Evolutionary conservation across 129 eudicot genomes (phyloP).

Genomic region (Tanacetum coccineum): DNA sequence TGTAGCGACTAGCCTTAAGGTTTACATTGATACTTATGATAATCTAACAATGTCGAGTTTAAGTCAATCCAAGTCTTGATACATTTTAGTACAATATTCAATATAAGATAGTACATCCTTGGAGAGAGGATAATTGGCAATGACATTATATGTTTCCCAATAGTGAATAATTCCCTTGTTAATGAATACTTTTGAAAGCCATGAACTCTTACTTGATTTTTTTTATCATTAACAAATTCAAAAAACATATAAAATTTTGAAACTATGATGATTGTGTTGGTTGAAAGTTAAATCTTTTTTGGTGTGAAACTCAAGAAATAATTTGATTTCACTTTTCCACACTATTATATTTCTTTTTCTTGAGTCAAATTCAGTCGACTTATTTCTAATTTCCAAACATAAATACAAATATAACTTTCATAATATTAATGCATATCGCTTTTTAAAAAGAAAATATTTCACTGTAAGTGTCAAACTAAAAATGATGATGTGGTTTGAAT

Average conservation of each 20-base stretch:
- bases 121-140: too few relatives aligned
- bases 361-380: slow-evolving; percentile 25
- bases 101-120: too few relatives aligned
- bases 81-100: too few relatives aligned
- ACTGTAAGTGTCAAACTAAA: slow-evolving; percentile 2
- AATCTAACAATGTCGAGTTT: too few relatives aligned
- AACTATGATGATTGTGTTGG: slow-evolving; percentile 36
- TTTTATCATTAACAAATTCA: slow-evolving; percentile 15
- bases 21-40: not conserved
- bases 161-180: slow-evolving; percentile 33
- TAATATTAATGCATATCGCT: too few relatives aligned
- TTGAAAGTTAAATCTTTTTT: slow-evolving; percentile 37
- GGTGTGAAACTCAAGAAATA: slow-evolving; percentile 38
- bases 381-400: not conserved
- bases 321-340: slow-evolving; percentile 24
- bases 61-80: too few relatives aligned
- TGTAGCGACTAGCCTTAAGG: too few relatives aligned
- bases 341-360: slow-evolving; percentile 15
- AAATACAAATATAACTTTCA: not conserved
- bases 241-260: not conserved
- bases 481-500: slow-evolving; percentile 19
- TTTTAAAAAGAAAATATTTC: not conserved
- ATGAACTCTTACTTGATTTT: not conserved
- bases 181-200: slow-evolving; percentile 28
- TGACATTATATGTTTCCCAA: too few relatives aligned